Percentiles rank a stretch among this genome's conserved stretches.
Conservation (phyloP, 192 early-diverging fungal species). For the Spinellus fusiger region DNA sequence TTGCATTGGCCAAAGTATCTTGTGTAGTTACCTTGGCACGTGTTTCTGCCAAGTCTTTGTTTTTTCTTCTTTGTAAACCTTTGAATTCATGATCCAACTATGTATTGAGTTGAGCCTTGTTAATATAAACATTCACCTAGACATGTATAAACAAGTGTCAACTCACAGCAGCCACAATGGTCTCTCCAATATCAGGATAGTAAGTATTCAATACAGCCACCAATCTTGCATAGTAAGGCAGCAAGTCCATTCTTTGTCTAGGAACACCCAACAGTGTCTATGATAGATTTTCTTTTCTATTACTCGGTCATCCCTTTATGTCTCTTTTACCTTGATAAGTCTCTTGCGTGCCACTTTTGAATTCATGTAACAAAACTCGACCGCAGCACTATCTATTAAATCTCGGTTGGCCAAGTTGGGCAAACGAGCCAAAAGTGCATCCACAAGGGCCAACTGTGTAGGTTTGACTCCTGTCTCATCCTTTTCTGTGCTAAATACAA, state of each 20-base stretch:
- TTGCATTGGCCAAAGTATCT: neutral
- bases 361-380: constrained; percentile 93
- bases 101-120: constrained; percentile 30
- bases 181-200: constrained; percentile 79
- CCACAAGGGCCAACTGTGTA: constrained; percentile 43
- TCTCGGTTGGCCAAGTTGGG: constrained; percentile 74
- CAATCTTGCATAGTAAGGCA: constrained; percentile 89
- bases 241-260: constrained; percentile 70
- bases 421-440: constrained; percentile 66
- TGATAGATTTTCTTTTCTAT: neutral
- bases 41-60: constrained; percentile 65
- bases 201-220: constrained; percentile 82
- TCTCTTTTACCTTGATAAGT: constrained; percentile 52
- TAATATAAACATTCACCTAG: too few relatives aligned
- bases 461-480: constrained; percentile 20
- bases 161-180: constrained; percentile 58
- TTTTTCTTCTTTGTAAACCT: constrained; percentile 66
- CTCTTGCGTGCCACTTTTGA: constrained; percentile 68
- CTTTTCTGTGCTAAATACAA: constrained; percentile 31
- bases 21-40: constrained; percentile 55
- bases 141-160: neutral
- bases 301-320: neutral
- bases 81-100: constrained; percentile 69
- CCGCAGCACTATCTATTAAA: constrained; percentile 81
- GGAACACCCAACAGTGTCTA: constrained; percentile 71